phyloP scores from a whole-genome alignment of 2,329 filamentous ascomycete species.

The Sclerotinia glacialis region DNA sequence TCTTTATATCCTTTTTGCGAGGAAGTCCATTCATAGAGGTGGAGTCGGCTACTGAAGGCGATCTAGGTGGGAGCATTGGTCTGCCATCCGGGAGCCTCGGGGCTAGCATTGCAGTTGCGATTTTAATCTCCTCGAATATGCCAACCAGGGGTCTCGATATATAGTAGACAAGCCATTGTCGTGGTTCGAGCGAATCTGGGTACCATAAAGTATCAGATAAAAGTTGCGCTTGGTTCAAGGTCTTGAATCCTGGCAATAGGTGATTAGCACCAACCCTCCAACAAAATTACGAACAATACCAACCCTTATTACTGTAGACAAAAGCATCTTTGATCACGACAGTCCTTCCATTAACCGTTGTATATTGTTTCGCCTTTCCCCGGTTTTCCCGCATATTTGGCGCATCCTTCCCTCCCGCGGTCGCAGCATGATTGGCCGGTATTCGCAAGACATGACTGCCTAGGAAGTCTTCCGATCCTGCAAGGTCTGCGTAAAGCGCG shows the following conservation, averaged over 20 bases:
- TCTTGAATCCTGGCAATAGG: constrained; percentile 72
- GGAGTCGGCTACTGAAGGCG: constrained; percentile 26
- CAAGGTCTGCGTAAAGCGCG: constrained; percentile 72
- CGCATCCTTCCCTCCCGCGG: constrained; percentile 54
- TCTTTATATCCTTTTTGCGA: constrained; percentile 86
- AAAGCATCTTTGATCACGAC: constrained; percentile 92
- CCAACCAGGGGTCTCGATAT: constrained; percentile 88
- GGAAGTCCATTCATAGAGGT: constrained; percentile 44
- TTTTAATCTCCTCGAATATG: constrained; percentile 71
- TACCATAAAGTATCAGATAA: constrained; percentile 84
- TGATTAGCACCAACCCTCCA: constrained; percentile 27
- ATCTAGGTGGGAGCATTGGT: constrained; percentile 29
- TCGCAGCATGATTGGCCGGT: constrained; percentile 52
- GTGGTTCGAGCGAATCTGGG: constrained; percentile 80
- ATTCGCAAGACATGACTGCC: constrained; percentile 94
- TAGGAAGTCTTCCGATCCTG: constrained; percentile 89
- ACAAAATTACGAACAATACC: constrained; percentile 28
- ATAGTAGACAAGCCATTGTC: constrained; percentile 95
- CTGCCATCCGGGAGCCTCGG: constrained; percentile 42
- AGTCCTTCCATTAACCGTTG: constrained; percentile 86
- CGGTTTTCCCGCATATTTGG: constrained; percentile 78
- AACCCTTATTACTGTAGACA: constrained; percentile 95
- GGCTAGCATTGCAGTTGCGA: constrained; percentile 62
- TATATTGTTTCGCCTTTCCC: constrained; percentile 91
- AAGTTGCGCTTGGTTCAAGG: constrained; percentile 82